Base-by-base conservation (phyloP, 129 eudicot genomes). In the Centaurea solstitialis region DNA sequence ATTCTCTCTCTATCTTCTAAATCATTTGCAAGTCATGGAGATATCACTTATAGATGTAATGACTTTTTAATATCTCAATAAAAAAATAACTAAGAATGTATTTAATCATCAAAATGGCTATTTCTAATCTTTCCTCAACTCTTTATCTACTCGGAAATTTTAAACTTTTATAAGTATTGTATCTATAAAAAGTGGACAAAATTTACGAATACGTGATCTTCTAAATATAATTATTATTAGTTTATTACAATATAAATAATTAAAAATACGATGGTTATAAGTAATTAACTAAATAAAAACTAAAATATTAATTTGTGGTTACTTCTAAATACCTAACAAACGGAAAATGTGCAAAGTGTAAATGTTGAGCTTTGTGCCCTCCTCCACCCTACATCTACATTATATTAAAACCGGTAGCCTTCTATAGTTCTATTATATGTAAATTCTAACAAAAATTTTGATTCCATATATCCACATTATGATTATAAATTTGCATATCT, bases 271-370 rank as follows among this genome's bases (percentile, higher is more conserved):
- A 33, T 33, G 1, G 37, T 33, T 33, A 33, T 6, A 50, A 50
- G 5, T 50, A 50, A 13, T 50, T 12, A 50, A 50, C 4, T 50
- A 50, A 50, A 43, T 73, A 72, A 33, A 73, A 65, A 43, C 41
- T 21, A 74, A 74, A 66, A 62, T 10, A 65, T 65, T 45, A 53
- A 53, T 15, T 15, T 53, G 21, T 53, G 62, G 70, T 23, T 68
- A 74, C 75, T 74, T 65, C 41, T 74, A 59, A 75, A 7, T 68
- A 76, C 39, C 80, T 68, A 76, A 76, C 77, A 69, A 76, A 82
- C 85, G 85, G 81, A 70, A 76, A 82, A 69, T 40, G 35, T 65
- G 76, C 74, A 43, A 73, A 66, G 43, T 72, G 87, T 61, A 71
- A 6, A 33, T 64, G 50, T 78, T 80, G 83, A 77, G 76, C 82